Evolutionary conservation across 805 yeast species (phyloP), one percentile per base, ranked within the genome.

Genomic region (Blastobotrys peoriensis): DNA sequence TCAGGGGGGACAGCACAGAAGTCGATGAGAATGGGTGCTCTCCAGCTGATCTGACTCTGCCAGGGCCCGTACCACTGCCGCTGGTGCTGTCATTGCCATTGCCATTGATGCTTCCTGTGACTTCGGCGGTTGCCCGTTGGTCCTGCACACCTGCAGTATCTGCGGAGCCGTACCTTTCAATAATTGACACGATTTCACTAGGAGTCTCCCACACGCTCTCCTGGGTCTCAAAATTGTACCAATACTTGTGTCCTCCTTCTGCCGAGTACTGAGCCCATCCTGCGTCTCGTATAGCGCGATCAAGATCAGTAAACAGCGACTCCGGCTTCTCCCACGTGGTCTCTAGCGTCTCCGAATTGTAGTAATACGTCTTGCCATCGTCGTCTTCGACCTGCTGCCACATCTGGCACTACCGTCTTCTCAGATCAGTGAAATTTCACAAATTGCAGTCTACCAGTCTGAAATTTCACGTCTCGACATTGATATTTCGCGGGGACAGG

Each of bases 171-270:
- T 15, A 25, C 20, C 37, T 52, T 37, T 51, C 50, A 46, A 56
- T 16, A 17, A 57, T 60, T 3, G 45, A 50, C 25, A 60, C 59
- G 4, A 76, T 68, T 25, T 71, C 80, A 1, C 59, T 68, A 0
- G 96, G 96, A n/a, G 76, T 62, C 16, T 80, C 84, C 96, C 96
- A 89, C 0, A 81, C 79, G 16, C 93, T 81, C 55, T 79, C 79
- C 4, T 77, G 73, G 0, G 91, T 76, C 21, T 63, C 62, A 10
- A 70, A 66, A 57, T 84, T 83, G 62, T 81, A 81, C 67, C 84
- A 88, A 61, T 87, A 87, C 16, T 69, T 67, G 42, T 66, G 66
- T 2, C 89, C 88, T 4, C 74, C 80, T 9, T 74, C 74, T 0
- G 81, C 69, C 1, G 61, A 57, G 47, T 70, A 69, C 51, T 66